These are phyloP conservation scores for Cryphonectria parasitica DNA, from an alignment of 2,329 filamentous ascomycete species.

Conservation along the genomic window DNA sequence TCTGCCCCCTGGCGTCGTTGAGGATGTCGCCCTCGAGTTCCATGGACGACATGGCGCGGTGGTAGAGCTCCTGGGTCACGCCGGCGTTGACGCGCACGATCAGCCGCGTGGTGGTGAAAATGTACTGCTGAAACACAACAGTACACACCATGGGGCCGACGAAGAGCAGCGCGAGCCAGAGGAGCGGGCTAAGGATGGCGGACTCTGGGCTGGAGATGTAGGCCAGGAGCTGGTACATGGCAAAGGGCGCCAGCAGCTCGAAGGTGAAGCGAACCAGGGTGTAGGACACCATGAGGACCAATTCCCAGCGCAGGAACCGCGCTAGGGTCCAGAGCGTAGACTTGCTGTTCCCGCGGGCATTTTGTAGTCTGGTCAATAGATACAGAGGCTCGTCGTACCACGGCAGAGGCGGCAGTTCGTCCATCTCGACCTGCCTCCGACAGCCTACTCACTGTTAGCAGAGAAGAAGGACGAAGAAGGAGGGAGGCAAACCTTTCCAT, in stretches of 20 bases:
- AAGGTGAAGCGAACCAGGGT: conserved; percentile 43
- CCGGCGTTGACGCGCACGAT: conserved; percentile 60
- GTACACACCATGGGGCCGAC: conserved; percentile 53
- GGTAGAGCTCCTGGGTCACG: conserved; percentile 62
- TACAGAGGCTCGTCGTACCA: conserved; percentile 60
- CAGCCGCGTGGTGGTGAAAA: conserved; percentile 60
- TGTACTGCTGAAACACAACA: conserved; percentile 58
- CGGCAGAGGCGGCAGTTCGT: conserved; percentile 52
- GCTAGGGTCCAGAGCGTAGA: conserved; percentile 51
- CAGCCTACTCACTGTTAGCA: conserved; percentile 30
- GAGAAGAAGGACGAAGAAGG: not conserved
- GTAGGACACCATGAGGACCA: conserved; percentile 51
- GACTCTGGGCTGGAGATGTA: conserved; percentile 51
- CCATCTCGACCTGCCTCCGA: conserved; percentile 48
- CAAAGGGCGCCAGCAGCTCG: conserved; percentile 57
- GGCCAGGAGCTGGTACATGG: conserved; percentile 56
- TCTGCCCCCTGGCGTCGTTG: conserved; percentile 36
- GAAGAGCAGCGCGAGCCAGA: conserved; percentile 60
- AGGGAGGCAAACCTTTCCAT: conserved; percentile 44
- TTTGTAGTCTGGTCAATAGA: conserved; percentile 48
- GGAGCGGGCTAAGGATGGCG: conserved; percentile 30
- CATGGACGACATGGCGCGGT: conserved; percentile 58
- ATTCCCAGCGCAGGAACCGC: conserved; percentile 47
- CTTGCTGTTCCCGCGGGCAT: conserved; percentile 47
- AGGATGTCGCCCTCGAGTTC: conserved; percentile 60